A percentile compares a stretch with the other conserved stretches of the same genome.
Evolutionary conservation across 352 stramenopile genomes (phyloP).

Genomic region (Phytophthora citrophthora): DNA sequence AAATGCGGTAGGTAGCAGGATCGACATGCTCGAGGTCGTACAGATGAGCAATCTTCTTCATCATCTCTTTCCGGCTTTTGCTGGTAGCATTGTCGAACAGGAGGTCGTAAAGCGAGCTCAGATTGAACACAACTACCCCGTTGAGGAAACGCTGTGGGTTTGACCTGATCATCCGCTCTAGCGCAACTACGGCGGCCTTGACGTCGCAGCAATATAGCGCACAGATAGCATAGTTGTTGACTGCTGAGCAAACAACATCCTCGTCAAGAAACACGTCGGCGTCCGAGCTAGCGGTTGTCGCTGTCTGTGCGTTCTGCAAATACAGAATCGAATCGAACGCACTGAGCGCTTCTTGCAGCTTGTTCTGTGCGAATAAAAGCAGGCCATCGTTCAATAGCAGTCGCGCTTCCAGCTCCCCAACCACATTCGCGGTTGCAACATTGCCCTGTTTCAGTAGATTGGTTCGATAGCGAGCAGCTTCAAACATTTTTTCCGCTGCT

Average conservation of each 20-base stretch:
- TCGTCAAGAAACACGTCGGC: slow-evolving; percentile 63
- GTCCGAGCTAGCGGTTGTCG: slow-evolving; percentile 28
- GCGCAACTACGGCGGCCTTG: slow-evolving; percentile 63
- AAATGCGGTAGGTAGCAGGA: slow-evolving; percentile 72
- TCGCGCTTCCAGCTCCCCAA: slow-evolving; percentile 51
- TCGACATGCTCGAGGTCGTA: slow-evolving; percentile 85
- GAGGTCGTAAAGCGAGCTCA: slow-evolving; percentile 85
- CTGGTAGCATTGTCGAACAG: slow-evolving; percentile 79
- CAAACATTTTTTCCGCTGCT: slow-evolving; percentile 65
- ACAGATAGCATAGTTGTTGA: slow-evolving; percentile 87
- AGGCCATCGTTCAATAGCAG: slow-evolving; percentile 79
- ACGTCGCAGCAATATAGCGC: slow-evolving; percentile 85
- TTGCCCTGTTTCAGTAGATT: slow-evolving; percentile 24
- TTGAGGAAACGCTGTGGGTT: slow-evolving; percentile 78
- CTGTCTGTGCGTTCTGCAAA: slow-evolving; percentile 31
- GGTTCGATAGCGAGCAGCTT: slow-evolving; percentile 42
- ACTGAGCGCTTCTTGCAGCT: slow-evolving; percentile 77
- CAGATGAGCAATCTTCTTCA: slow-evolving; percentile 75
- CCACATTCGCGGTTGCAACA: slow-evolving; percentile 11
- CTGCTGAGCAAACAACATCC: slow-evolving; percentile 68
- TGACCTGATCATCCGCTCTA: slow-evolving; percentile 76
- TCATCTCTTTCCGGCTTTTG: slow-evolving; percentile 85
- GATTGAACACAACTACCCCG: slow-evolving; percentile 77
- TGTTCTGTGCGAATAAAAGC: slow-evolving; percentile 79
- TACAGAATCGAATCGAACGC: slow-evolving; percentile 76